A percentile compares a stretch with the other conserved stretches of the same genome.
These are phyloP conservation scores for Dictyostelium purpureum DNA, from an alignment of 78 protist species.

Conservation along the genomic window DNA sequence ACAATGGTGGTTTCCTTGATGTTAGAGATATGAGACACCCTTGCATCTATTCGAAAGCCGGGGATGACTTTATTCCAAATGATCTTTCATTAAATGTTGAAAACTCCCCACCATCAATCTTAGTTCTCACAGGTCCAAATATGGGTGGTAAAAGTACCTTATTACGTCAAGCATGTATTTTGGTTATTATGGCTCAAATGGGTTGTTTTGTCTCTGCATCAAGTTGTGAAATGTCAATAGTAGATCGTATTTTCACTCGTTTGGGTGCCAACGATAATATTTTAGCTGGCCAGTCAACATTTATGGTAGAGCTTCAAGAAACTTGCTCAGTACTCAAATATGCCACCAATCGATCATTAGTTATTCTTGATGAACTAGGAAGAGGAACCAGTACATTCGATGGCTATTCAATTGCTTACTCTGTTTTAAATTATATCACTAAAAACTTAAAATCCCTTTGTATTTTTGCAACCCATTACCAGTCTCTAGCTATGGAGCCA, in stretches of 20 bases:
- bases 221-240: conserved; percentile 85
- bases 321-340: conserved; percentile 85
- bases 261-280: conserved; percentile 94
- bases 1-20: neutral
- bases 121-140: conserved; percentile 98
- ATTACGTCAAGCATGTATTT: conserved; percentile 90
- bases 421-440: conserved; percentile 83
- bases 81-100: conserved; percentile 36
- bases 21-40: conserved; percentile 77
- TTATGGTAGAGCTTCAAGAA: conserved; percentile 97
- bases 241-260: conserved; percentile 98
- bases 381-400: conserved; percentile 96
- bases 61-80: conserved; percentile 83
- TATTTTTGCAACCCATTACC: conserved; percentile 98
- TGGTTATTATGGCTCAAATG: conserved; percentile 96
- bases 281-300: conserved; percentile 95
- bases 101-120: neutral
- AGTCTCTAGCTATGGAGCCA: conserved; percentile 91
- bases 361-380: conserved; percentile 98
- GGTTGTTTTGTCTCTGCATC: conserved; percentile 97
- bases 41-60: conserved; percentile 38
- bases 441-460: conserved; percentile 78
- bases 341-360: conserved; percentile 94
- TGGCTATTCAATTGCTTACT: conserved; percentile 93
- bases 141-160: conserved; percentile 96